phyloP scores from a whole-genome alignment of 2,329 filamentous ascomycete species.

The Ophiocordyceps unilateralis region DNA sequence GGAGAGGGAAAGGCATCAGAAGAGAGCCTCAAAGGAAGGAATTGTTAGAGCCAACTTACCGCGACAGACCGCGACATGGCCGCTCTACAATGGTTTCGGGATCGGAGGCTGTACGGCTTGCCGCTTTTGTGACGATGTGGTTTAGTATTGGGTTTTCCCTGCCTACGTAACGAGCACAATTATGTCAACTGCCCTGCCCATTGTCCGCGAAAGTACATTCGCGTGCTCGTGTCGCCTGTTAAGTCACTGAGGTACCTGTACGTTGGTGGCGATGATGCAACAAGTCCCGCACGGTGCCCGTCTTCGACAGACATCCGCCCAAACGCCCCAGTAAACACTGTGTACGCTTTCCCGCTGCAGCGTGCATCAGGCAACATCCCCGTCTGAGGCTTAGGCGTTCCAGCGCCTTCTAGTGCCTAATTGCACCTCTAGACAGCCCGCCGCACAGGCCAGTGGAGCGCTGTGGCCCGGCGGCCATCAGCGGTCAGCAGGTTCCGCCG shows the following conservation, averaged over 20 bases:
- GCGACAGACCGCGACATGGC: conserved; percentile 17
- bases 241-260: too few relatives aligned
- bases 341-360: not conserved
- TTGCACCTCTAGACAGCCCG: too few relatives aligned
- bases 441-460: not conserved
- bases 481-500: too few relatives aligned
- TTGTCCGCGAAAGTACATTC: too few relatives aligned
- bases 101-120: not conserved
- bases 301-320: too few relatives aligned
- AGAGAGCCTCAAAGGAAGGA: not conserved
- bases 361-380: not conserved
- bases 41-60: conserved; percentile 5
- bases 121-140: not conserved
- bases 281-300: not conserved
- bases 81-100: not conserved
- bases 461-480: too few relatives aligned
- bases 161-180: too few relatives aligned
- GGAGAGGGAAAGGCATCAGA: conserved; percentile 6
- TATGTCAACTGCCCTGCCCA: too few relatives aligned
- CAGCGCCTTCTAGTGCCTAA: not conserved
- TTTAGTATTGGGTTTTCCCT: not conserved
- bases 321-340: too few relatives aligned
- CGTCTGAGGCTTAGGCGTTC: not conserved
- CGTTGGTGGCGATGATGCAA: not conserved
- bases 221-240: too few relatives aligned